Base-by-base conservation (phyloP, 169 alveolate genomes). In the Cystoisospora suis region DNA sequence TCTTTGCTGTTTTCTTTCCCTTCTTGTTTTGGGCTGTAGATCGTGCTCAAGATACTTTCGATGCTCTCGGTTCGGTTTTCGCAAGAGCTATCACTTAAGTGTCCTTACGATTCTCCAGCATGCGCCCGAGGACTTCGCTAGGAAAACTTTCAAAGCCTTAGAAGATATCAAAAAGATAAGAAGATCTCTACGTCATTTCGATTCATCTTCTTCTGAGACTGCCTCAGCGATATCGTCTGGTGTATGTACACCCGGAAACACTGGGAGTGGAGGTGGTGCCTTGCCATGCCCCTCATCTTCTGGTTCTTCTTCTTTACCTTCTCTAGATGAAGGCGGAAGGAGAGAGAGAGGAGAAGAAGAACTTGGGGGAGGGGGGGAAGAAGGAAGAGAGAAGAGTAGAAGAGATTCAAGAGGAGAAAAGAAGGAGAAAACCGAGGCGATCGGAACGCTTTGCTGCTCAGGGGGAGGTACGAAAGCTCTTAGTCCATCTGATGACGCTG, bases 11-110 rank as follows among this genome's bases (percentile, higher is more conserved):
- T 27, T 5, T 27, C 29, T 27, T 69, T 69, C 9, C 77, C 29
- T 7, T 27, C 77, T 46, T 69, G 32, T 6, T 42, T 56, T 23
- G 47, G 27, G 9, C 53, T 9, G 53, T 40, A 7, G 32, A 38
- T 72, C 56, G 58, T 53, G 65, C 65, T 53, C 46, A 15, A n/a
- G 53, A n/a, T 81, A 81, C 34, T 81, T 81, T 56, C 88, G 88
- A 5, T 81, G 88, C 59, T 12, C 61, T 46, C 88, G 88, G 38
- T 81, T 81, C 77, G 88, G 88, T 34, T 81, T 81, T 53, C 88
- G 88, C n/a, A 75, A 77, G 0, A 53, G 88, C 75, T 81, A 45
- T 77, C 29, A 53, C 34, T 29, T 81, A 77, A 53, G 88, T 32
- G 88, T 81, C 9, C 36, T n/a, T 36, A 56, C 88, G 0, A 49